These are phyloP conservation scores for Lecanicillium sp. DNA, from an alignment of 2,329 filamentous ascomycete species.

Conservation along the genomic window DNA sequence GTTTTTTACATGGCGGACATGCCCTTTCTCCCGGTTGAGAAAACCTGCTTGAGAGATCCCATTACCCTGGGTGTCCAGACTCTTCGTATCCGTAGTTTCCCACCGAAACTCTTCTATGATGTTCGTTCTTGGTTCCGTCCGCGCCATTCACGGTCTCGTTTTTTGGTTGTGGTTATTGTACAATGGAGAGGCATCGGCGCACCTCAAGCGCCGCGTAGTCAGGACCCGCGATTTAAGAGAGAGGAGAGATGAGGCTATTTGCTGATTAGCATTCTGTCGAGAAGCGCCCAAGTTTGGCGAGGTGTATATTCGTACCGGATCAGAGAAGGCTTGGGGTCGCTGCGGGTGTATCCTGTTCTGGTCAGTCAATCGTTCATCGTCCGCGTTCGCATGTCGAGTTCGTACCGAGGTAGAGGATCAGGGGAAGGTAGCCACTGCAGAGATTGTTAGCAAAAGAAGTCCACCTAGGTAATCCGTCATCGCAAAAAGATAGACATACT, in stretches of 20 bases:
- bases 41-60: constrained; percentile 1
- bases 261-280: constrained; percentile 19
- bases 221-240: constrained; percentile 41
- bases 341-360: constrained; percentile 77
- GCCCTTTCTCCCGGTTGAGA: not conserved
- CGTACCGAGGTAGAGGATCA: constrained; percentile 93
- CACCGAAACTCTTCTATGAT: not conserved
- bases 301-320: constrained; percentile 41
- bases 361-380: constrained; percentile 21
- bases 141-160: not conserved
- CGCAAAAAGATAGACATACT: constrained; percentile 51
- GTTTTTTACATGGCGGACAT: constrained; percentile 5
- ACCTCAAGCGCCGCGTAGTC: not conserved
- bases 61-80: constrained; percentile 3
- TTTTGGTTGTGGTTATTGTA: constrained; percentile 3
- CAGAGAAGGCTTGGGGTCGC: constrained; percentile 76
- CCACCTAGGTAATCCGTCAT: not conserved
- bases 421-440: constrained; percentile 81
- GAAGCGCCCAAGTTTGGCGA: not conserved
- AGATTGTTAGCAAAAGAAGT: constrained; percentile 28
- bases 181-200: not conserved
- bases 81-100: not conserved
- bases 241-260: constrained; percentile 55
- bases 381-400: not conserved
- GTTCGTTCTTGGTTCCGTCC: not conserved